phyloP scores from a whole-genome alignment of 129 eudicot genomes.

The Escallonia herrerae region DNA sequence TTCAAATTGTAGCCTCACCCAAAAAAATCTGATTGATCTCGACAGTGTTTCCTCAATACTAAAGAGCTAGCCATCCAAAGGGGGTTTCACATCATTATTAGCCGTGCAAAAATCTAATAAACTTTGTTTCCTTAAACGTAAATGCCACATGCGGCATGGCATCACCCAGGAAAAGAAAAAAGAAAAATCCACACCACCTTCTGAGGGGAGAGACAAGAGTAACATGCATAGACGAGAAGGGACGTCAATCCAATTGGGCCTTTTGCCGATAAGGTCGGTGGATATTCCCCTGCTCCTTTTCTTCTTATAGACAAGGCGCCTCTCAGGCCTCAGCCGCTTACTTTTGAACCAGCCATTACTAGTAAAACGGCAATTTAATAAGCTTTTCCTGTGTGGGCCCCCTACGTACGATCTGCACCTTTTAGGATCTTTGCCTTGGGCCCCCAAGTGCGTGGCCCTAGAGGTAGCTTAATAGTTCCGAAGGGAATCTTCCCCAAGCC shows the following conservation, averaged over 20 bases:
- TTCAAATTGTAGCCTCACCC: too few relatives aligned
- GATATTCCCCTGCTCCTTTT: neutral
- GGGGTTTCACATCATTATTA: too few relatives aligned
- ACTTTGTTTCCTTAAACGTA: too few relatives aligned
- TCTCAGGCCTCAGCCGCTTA: too few relatives aligned
- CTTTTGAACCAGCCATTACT: too few relatives aligned
- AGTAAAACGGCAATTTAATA: neutral
- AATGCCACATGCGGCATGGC: too few relatives aligned
- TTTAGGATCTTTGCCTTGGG: neutral
- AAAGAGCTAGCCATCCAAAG: too few relatives aligned
- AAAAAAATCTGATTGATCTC: too few relatives aligned
- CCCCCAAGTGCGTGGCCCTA: neutral
- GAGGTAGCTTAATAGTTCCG: constrained; percentile 1
- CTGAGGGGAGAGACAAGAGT: neutral
- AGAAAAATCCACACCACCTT: too few relatives aligned
- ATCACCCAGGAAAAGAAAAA: neutral
- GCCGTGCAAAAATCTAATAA: too few relatives aligned
- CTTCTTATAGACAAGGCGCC: neutral
- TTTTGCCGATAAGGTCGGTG: constrained; percentile 10
- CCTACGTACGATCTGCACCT: neutral
- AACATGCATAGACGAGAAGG: neutral
- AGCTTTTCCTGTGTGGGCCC: neutral
- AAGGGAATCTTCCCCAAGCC: neutral
- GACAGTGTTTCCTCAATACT: too few relatives aligned
- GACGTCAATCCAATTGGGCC: neutral